A percentile compares a stretch with the other conserved stretches of the same genome.
Conservation (phyloP, 164 flowering plant genomes). For the Vitis riparia region DNA sequence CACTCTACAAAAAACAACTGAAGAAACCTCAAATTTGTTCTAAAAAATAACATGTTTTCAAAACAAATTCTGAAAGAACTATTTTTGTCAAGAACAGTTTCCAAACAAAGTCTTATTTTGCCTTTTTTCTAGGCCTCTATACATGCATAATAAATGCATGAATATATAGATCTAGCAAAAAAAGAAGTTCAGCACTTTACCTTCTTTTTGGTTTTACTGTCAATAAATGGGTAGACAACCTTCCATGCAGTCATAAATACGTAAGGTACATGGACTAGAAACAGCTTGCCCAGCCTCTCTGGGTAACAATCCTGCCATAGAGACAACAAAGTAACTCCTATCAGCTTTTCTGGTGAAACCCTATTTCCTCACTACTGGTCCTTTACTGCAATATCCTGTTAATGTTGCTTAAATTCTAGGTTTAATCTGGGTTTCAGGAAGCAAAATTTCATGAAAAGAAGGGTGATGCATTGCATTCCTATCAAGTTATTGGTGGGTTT, state of each 20-base stretch:
- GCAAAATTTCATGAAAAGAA: too few species aligned
- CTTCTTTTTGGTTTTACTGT: slow-evolving; percentile 51
- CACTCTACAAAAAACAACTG: too few species aligned
- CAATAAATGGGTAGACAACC: slow-evolving; percentile 52
- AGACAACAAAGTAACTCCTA: background rate
- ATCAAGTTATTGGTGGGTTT: too few species aligned
- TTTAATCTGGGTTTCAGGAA: too few species aligned
- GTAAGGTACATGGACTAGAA: slow-evolving; percentile 44
- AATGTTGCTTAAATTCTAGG: background rate
- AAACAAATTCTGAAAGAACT: too few species aligned
- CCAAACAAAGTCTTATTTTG: too few species aligned
- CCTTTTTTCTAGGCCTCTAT: too few species aligned
- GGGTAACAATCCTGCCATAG: slow-evolving; percentile 52
- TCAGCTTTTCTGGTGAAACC: background rate
- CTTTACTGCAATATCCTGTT: background rate
- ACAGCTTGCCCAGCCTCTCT: slow-evolving; percentile 53
- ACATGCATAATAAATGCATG: background rate
- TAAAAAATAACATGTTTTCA: too few species aligned
- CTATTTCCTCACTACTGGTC: background rate
- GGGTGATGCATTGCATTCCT: too few species aligned
- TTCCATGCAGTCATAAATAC: slow-evolving; percentile 59
- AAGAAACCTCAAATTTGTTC: too few species aligned
- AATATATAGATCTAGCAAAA: background rate
- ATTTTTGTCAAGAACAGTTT: too few species aligned
- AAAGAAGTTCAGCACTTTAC: slow-evolving; percentile 15